These are phyloP conservation scores for Effrenium voratum DNA, from an alignment of 73 alveolate species.

Conservation along the genomic window DNA sequence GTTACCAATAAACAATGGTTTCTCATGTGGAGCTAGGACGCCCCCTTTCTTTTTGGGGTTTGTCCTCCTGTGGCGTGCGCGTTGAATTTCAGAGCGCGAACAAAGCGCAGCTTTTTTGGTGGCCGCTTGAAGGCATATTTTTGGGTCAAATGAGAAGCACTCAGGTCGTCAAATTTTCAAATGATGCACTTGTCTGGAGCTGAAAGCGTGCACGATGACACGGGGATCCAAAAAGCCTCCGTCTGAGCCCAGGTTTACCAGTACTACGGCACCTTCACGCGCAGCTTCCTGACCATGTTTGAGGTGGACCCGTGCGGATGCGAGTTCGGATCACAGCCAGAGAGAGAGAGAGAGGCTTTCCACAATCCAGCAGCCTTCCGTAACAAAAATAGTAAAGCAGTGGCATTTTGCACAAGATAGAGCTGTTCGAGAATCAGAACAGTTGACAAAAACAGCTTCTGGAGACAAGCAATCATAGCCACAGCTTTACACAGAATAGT, in stretches of 20 bases:
- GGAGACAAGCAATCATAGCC: too few species aligned
- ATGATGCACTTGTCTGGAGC: background rate
- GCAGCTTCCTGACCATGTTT: slow-evolving; percentile 23
- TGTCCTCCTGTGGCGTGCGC: background rate
- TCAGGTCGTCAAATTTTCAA: background rate
- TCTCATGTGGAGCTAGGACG: background rate
- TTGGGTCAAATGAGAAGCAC: background rate
- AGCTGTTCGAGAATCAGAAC: too few species aligned
- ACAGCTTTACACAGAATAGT: too few species aligned
- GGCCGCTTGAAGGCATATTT: background rate
- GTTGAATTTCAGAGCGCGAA: background rate
- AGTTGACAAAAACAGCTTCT: too few species aligned
- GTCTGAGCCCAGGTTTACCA: background rate
- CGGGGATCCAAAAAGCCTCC: background rate
- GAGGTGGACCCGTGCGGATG: too few species aligned
- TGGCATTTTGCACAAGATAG: too few species aligned
- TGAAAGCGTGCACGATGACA: background rate
- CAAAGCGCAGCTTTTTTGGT: background rate
- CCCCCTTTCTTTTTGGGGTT: background rate
- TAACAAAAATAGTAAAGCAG: too few species aligned
- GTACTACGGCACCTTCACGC: slow-evolving; percentile 50
- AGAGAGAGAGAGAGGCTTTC: too few species aligned
- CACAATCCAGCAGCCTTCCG: too few species aligned
- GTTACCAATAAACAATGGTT: background rate
- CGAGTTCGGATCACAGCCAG: too few species aligned